phyloP scores from a whole-genome alignment of 2,329 filamentous ascomycete genomes.

The Ophiostoma novo-ulmi region DNA sequence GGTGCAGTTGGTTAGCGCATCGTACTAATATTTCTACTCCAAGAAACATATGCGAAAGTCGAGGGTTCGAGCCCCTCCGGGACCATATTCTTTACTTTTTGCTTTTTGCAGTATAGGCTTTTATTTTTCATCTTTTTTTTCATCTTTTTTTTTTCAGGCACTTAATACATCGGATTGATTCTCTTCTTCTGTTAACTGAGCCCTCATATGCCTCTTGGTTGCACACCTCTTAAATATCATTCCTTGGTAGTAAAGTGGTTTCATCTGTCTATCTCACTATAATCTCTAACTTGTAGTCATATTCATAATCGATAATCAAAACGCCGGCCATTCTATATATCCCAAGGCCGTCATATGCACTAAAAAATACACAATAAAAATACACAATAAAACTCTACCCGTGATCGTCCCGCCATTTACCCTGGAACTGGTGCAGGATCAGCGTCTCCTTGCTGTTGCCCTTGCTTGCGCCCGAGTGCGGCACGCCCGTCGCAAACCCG shows the following conservation, averaged over 20 bases:
- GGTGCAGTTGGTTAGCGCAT: conserved; percentile 30
- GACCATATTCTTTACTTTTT: conserved; percentile 23
- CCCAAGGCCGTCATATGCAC: no score
- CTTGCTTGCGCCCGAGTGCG: conserved; percentile 26
- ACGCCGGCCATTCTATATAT: not conserved
- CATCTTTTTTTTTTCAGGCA: not conserved
- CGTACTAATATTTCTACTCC: conserved; percentile 27
- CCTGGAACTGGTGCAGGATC: not conserved
- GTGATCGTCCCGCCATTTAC: not conserved
- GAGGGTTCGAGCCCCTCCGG: conserved; percentile 30
- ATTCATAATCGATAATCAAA: not conserved
- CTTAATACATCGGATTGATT: not conserved
- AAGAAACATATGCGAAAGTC: conserved; percentile 28
- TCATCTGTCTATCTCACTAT: not conserved
- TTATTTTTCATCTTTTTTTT: not conserved
- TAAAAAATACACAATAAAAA: not conserved
- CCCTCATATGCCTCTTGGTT: no score
- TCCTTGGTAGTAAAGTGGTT: not conserved
- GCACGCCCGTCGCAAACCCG: conserved; percentile 28
- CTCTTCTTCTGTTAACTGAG: no score
- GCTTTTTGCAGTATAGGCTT: not conserved
- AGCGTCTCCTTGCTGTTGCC: not conserved
- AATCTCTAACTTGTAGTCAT: not conserved
- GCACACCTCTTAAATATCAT: no score
- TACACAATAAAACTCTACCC: not conserved